Conservation (phyloP, 2,329 filamentous ascomycete genomes). For the Calonectria fujianensis region DNA sequence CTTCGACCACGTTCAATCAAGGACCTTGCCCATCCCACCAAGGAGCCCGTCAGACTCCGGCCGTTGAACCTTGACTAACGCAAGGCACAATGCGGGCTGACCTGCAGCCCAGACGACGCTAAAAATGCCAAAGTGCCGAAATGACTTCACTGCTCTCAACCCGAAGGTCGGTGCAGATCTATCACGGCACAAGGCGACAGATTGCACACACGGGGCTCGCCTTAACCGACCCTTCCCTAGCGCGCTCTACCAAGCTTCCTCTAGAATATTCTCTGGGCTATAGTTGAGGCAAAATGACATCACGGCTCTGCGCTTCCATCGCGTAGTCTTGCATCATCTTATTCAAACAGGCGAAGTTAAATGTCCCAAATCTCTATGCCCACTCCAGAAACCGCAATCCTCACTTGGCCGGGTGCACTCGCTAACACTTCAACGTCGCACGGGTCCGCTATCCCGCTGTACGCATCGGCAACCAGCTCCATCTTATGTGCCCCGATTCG, state of each 20-base stretch:
- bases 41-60: constrained; percentile 11
- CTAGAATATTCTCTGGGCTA: background rate
- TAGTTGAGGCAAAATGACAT: background rate
- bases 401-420: constrained; percentile 30
- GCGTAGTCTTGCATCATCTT: constrained; percentile 2
- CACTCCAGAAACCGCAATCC: constrained; percentile 51
- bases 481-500: constrained; percentile 58
- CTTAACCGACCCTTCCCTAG: background rate
- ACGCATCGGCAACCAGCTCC: constrained; percentile 68
- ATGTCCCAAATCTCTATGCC: constrained; percentile 51
- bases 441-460: constrained; percentile 77
- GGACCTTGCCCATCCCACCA: constrained; percentile 9
- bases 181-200: background rate
- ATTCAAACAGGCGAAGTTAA: background rate
- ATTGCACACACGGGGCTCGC: background rate
- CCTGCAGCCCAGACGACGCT: constrained; percentile 15
- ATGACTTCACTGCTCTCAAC: constrained; percentile 11
- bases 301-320: background rate
- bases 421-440: constrained; percentile 69
- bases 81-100: constrained; percentile 24
- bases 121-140: constrained; percentile 16
- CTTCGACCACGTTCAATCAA: constrained; percentile 2
- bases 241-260: background rate
- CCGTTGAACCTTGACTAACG: constrained; percentile 25
- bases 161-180: background rate